Base-by-base conservation (phyloP, 192 early-diverging fungal genomes). In the Obelidium mucronatum region DNA sequence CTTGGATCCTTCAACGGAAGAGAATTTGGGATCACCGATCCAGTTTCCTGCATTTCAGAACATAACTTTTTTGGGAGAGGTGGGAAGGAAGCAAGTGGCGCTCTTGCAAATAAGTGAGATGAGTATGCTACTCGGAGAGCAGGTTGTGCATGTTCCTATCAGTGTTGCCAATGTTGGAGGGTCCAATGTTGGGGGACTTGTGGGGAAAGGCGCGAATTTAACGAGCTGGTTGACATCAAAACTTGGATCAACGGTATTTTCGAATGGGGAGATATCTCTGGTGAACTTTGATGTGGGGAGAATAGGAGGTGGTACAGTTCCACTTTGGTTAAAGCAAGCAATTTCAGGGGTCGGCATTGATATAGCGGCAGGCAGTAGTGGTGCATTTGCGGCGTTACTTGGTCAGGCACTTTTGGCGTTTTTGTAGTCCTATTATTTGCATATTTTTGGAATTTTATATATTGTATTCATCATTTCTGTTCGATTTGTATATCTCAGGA, bases 11-110 rank as follows among this genome's bases (percentile, higher is more conserved):
- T 15, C 26, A 13, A 37, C 33, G 19, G 37, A 2, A 15, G 63
- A 36, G 15, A 65, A 65, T 37, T 19, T n/a, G n/a, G 63, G 63
- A 40, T 37, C 33, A 37, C 63, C 63, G n/a, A 36, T 65, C 19
- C 28, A 24, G 8, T 65, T 65, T 39, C 63, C 63, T 15, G 63
- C 63, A n/a, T n/a, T 65, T 3, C 8, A 34, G 35, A 65, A 65
- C 37, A 26, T 65, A 13, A 11, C 11, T 15, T 65, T 30, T 40
- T 48, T 19, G 13, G 58, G 19, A 28, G 15, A 2, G 58, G 58
- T 33, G 58, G 26, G 17, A 24, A 28, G 24, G 58, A 33, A 60
- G 58, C 26, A 1, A 1, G 17, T 28, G 30, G 58, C 58, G 22
- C 30, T 24, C 15, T 60, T 60, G 24, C 15, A 33, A 60, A 28